These are phyloP conservation scores for Blastocystis sp. DNA, from an alignment of 352 stramenopile species.

Conservation along the genomic window DNA sequence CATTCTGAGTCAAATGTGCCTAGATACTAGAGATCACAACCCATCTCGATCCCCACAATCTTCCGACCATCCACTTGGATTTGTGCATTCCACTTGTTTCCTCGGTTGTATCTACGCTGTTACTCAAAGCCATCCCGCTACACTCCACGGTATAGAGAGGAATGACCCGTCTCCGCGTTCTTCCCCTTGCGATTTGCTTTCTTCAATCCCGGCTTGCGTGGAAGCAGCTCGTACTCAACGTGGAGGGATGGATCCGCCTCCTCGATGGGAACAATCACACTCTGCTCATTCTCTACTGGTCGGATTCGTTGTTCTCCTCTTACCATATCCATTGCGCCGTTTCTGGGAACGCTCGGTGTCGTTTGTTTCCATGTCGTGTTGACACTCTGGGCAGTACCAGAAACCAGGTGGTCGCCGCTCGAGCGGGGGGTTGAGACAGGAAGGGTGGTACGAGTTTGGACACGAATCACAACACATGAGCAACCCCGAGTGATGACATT, in stretches of 20 bases:
- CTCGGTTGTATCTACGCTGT: conserved; percentile 6
- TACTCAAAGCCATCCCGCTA: not conserved
- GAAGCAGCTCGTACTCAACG: not conserved
- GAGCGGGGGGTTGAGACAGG: not conserved
- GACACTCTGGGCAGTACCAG: conserved; percentile 8
- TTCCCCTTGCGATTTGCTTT: not conserved
- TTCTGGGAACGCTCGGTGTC: too few relatives aligned
- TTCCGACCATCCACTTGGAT: conserved; percentile 39
- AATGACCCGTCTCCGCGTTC: not conserved
- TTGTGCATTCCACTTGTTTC: conserved; percentile 38
- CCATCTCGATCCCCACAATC: not conserved
- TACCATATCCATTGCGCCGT: too few relatives aligned
- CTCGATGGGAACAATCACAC: not conserved
- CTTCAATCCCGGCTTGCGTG: not conserved
- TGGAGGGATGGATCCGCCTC: not conserved
- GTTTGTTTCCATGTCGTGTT: not conserved
- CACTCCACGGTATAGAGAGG: conserved; percentile 1
- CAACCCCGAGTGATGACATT: not conserved
- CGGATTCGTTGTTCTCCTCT: too few relatives aligned
- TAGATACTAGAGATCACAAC: not conserved
- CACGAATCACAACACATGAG: conserved; percentile 45
- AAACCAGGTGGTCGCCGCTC: not conserved
- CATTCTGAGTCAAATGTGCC: conserved; percentile 46
- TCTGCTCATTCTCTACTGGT: too few relatives aligned
- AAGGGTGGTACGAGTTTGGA: not conserved